Evolutionary conservation across 495 filamentous ascomycete species (phyloP).

Genomic region (Aspergillus sclerotiicarbonarius): DNA sequence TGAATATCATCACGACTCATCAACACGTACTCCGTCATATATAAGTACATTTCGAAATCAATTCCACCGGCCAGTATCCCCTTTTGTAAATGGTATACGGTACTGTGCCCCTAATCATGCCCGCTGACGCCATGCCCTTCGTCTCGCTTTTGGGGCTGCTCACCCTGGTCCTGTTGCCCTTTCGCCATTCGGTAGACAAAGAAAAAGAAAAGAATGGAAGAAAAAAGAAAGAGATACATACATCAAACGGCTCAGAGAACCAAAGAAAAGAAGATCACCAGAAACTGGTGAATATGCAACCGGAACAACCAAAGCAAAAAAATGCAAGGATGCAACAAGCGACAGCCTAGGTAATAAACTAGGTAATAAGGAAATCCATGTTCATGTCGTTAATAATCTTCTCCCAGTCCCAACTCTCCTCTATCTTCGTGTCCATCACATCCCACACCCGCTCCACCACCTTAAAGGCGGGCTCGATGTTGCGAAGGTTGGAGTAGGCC

Average conservation of each 20-base stretch:
- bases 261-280: background rate
- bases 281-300: background rate
- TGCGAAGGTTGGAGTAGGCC: constrained; percentile 75
- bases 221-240: background rate
- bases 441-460: constrained; percentile 82
- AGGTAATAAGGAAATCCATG: constrained; percentile 80
- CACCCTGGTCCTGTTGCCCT: background rate
- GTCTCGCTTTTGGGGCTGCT: background rate
- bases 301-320: background rate
- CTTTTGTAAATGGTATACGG: background rate
- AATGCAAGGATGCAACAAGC: constrained; percentile 12
- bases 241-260: background rate
- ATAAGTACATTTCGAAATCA: constrained; percentile 5
- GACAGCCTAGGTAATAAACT: constrained; percentile 8
- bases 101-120: background rate
- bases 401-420: constrained; percentile 89
- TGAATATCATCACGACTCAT: constrained; percentile 1
- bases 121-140: background rate
- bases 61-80: background rate
- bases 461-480: constrained; percentile 71
- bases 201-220: background rate
- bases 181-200: background rate
- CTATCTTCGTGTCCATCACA: constrained; percentile 73
- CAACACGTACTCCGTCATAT: background rate
- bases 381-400: constrained; percentile 71